These are phyloP conservation scores for Sclerotinia sclerotiorum DNA, from an alignment of 2,329 filamentous ascomycete species.

Conservation along the genomic window DNA sequence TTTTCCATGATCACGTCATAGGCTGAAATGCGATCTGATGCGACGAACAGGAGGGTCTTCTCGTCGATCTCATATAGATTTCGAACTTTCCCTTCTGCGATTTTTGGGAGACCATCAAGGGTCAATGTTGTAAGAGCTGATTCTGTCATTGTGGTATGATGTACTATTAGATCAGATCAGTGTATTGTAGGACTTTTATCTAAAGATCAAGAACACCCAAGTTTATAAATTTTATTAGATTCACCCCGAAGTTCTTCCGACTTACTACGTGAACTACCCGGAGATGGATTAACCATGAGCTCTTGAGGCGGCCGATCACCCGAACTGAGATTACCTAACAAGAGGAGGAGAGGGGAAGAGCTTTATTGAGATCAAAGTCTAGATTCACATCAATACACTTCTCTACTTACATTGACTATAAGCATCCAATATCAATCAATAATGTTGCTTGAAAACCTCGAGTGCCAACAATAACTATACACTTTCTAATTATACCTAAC, in stretches of 20 bases:
- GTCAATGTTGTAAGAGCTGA: constrained; percentile 16
- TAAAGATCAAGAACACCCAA: neutral
- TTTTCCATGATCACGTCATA: constrained; percentile 91
- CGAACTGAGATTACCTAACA: neutral
- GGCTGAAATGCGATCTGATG: constrained; percentile 88
- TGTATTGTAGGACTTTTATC: neutral
- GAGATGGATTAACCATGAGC: neutral
- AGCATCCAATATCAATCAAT: neutral
- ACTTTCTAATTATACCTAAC: neutral
- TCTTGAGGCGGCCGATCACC: neutral
- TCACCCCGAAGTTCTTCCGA: neutral
- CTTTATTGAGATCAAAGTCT: neutral
- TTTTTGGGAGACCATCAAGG: constrained; percentile 16
- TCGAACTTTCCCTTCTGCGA: constrained; percentile 64
- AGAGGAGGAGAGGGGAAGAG: neutral
- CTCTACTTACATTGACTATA: neutral
- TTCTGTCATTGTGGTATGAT: constrained; percentile 8
- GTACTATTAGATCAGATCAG: neutral
- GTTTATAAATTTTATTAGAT: constrained; percentile 1
- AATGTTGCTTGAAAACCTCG: neutral
- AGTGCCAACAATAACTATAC: neutral
- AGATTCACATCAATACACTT: neutral
- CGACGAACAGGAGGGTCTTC: constrained; percentile 74
- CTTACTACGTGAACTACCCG: too few relatives aligned
- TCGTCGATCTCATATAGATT: constrained; percentile 75